Evolutionary conservation across 257 asterid genomes (phyloP), one percentile per base, ranked within the genome.

Genomic region (Paraleonurus japonicus): DNA sequence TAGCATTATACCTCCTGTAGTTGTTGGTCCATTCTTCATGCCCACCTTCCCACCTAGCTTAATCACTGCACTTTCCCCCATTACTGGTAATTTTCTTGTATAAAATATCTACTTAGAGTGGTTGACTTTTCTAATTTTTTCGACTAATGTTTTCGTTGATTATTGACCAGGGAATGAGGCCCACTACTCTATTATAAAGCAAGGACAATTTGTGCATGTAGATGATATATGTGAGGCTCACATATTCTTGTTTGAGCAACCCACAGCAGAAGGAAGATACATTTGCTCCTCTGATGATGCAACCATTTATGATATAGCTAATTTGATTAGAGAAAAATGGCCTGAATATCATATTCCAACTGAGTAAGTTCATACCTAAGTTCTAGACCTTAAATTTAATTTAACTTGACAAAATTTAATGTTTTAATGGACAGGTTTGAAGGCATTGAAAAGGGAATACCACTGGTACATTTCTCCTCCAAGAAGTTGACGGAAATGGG

Each of bases 181-280:
- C 24, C 99, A 94, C 82, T 91, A 94, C 81, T 74, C 91, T 19
- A 94, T 91, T 67, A 89, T 91, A 39, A 86, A 86, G 86, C 99
- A 91, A 83, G 82, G 97, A 0, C 96, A 91, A 26, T 91, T 66
- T 70, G 99, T 91, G 79, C 99, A 91, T 79, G 72, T 88, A 10
- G 99, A 89, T 70, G 97, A 94, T 78, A 82, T 91, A 1, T 85
- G 96, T n/a, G 92, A 85, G 84, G 96, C 96, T 45, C 93, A 91
- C 54, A 91, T 91, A 76, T 86, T 89, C 92, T 81, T 94, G 85
- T 89, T 79, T 37, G 99, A 94, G 87, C 78, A 86, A 58, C 96
- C 96, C n/a, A 81, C 59, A 32, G 90, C 86, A 61, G 81, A 81
- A 54, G 99, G 96, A 75, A 85, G 98, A 87, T 89, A 80, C 85